These are phyloP conservation scores for Diutina ranongensis DNA, from an alignment of 1,139 yeast species.

Conservation along the genomic window DNA sequence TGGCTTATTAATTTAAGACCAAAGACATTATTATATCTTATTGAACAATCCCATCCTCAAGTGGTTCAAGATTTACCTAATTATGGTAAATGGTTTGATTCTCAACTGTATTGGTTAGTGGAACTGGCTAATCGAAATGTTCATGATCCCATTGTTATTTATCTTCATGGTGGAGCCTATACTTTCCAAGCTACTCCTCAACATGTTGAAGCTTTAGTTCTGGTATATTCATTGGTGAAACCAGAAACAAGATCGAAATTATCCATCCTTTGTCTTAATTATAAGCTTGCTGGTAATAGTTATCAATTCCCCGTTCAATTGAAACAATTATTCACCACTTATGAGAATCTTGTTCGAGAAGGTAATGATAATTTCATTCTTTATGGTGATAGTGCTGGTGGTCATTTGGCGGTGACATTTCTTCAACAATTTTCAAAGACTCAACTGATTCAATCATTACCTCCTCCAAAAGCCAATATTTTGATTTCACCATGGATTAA, in stretches of 20 bases:
- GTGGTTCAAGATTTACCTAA: neutral
- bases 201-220: constrained; percentile 22
- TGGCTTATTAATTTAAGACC: constrained; percentile 5
- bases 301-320: constrained; percentile 25
- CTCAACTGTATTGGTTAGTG: constrained; percentile 19
- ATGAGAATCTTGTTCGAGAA: constrained; percentile 16
- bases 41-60: neutral
- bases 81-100: constrained; percentile 1
- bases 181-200: constrained; percentile 22
- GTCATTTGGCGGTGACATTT: constrained; percentile 10
- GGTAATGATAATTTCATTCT: constrained; percentile 22
- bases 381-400: constrained; percentile 13
- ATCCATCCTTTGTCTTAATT: constrained; percentile 27
- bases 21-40: neutral
- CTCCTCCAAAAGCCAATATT: constrained; percentile 6
- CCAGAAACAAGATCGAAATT: constrained; percentile 16
- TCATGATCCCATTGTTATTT: constrained; percentile 28
- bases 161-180: constrained; percentile 35
- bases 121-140: constrained; percentile 18
- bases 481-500: constrained; percentile 7
- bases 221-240: constrained; percentile 21
- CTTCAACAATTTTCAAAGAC: constrained; percentile 7
- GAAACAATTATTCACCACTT: constrained; percentile 22
- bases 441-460: constrained; percentile 1
- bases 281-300: constrained; percentile 24